Conservation (phyloP, 2,329 filamentous ascomycete genomes). For the Blastomyces silverae region DNA sequence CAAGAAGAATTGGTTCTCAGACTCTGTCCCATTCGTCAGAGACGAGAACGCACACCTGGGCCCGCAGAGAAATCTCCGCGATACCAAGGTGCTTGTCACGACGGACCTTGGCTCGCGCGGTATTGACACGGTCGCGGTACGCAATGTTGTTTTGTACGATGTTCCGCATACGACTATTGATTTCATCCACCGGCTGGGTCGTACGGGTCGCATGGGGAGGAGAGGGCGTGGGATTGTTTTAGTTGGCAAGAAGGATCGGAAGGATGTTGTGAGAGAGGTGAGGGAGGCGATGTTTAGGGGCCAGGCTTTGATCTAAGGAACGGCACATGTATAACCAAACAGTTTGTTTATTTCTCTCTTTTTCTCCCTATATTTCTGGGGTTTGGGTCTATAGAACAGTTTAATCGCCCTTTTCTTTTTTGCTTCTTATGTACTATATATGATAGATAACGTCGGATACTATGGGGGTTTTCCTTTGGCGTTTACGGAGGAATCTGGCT, state of each 20-base stretch:
- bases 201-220: constrained; percentile 86
- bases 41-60: constrained; percentile 13
- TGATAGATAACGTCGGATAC: too few species aligned
- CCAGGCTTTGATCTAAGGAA: constrained; percentile 61
- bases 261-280: constrained; percentile 86
- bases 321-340: not conserved
- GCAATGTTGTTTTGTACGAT: constrained; percentile 89
- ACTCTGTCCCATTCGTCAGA: constrained; percentile 22
- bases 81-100: constrained; percentile 81
- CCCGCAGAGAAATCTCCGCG: constrained; percentile 24
- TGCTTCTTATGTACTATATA: too few species aligned
- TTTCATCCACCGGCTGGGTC: constrained; percentile 91
- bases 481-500: too few species aligned
- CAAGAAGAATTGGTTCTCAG: constrained; percentile 18
- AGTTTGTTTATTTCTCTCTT: constrained; percentile 5
- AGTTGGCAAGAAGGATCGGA: constrained; percentile 80
- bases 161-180: constrained; percentile 98
- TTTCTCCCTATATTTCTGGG: not conserved
- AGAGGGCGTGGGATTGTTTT: constrained; percentile 84
- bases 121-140: constrained; percentile 86
- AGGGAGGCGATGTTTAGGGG: constrained; percentile 82
- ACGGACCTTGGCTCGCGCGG: constrained; percentile 89
- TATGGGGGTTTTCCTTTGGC: too few species aligned
- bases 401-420: too few species aligned
- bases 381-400: constrained; percentile 3